Evolutionary conservation across 1,284 basidiomycete species (phyloP).

Genomic region (Ustanciosporium gigantosporum): DNA sequence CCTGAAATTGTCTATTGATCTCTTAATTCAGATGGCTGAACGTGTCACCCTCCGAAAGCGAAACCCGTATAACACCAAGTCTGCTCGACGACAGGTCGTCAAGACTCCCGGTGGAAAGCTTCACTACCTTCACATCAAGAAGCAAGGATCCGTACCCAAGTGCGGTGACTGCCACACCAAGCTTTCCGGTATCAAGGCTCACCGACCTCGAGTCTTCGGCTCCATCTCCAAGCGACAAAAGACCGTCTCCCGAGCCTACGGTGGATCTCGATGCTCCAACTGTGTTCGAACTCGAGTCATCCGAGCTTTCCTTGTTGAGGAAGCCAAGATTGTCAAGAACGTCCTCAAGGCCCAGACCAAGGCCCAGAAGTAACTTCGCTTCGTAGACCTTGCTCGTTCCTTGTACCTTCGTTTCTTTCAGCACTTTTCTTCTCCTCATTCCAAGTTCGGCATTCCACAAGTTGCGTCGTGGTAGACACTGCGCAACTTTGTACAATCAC

Average conservation of each 20-base stretch:
- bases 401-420: not conserved
- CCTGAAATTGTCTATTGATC: no score
- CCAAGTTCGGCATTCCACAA: not conserved
- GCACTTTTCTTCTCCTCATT: not conserved
- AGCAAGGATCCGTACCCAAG: conserved; percentile 83
- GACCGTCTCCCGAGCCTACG: conserved; percentile 59
- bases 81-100: conserved; percentile 89
- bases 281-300: conserved; percentile 69
- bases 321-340: conserved; percentile 99
- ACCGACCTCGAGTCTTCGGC: conserved; percentile 57
- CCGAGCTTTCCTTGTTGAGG: conserved; percentile 97
- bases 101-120: conserved; percentile 95
- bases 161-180: conserved; percentile 66
- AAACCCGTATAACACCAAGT: conserved; percentile 97
- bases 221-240: conserved; percentile 57
- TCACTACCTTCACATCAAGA: conserved; percentile 87
- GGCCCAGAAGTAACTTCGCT: conserved; percentile 28
- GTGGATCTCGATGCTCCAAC: conserved; percentile 56
- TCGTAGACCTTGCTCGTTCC: not conserved
- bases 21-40: conserved; percentile 88
- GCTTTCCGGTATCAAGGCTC: conserved; percentile 56
- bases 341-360: conserved; percentile 84
- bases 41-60: conserved; percentile 99
- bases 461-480: no score
- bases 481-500: conserved; percentile 1